Base-by-base conservation (phyloP, 805 yeast species). In the Wickerhamiella vanderwaltii region DNA sequence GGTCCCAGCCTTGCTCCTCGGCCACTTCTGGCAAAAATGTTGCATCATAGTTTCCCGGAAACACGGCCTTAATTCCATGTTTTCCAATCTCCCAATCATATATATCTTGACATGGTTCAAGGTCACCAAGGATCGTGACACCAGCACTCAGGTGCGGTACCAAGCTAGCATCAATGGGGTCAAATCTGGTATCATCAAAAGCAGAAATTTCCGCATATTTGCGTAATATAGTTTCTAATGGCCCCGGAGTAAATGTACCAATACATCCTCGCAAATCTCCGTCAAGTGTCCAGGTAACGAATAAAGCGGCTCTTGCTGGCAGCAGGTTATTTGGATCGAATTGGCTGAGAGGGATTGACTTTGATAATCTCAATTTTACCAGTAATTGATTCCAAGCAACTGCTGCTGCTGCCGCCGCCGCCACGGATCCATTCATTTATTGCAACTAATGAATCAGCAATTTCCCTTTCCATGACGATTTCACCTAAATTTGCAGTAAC, bases 21-120 rank as follows among this genome's bases (percentile, higher is more conserved):
- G 95, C 94, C 1, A 91, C 97, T 31, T 77, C 81, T 0, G 98
- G 98, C 30, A 91, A 61, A 51, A 85, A 91, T 0, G 97, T 91
- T 0, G 96, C 85, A 38, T 79, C 72, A 22, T 48, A 42, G 1
- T 70, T 68, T 6, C 62, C 52, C 9, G 54, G 55, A 50, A 84
- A 74, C 13, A 62, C 56, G 5, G 86, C 69, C 43, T 75, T 68
- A 15, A 91, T 71, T 0, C 98, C 98, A 58, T 91, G 91, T 11
- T 54, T 56, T 0, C 98, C 97, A 35, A 88, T 57, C 6, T 60
- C 67, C 97, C 97, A 91, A 53, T 82, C 81, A 38, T 66, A 59
- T 0, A 77, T 69, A 45, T 72, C 73, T 0, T 53, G 49, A 2
- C 69, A 73, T 4, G 62, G 58, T 42, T 68, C 74, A 47, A 80